Evolutionary conservation across 2,329 filamentous ascomycete genomes (phyloP), one percentile per base, ranked within the genome.

Genomic region (Chrysoporthe cubensis): DNA sequence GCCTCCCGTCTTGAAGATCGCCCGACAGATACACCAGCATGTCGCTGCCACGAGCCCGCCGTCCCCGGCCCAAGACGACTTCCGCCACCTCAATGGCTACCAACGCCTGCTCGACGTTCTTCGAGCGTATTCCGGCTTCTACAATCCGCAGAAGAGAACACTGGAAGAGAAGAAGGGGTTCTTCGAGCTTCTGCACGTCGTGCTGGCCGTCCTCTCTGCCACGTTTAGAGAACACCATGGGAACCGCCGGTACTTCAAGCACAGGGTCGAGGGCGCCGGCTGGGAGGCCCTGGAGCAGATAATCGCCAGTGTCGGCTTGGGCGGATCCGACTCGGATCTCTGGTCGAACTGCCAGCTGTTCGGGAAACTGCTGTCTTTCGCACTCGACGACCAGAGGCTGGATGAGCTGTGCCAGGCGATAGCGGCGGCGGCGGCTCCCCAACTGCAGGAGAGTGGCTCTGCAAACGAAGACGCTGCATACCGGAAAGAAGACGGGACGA

Each of bases 201-300:
- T 91, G n/a, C 82, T 96, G 50, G 88, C 88, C 43, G 87, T 96
- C 16, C 80, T 98, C 40, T 90, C 91, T 1, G 90, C 91, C 60
- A 89, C 89, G 16, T 85, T 99, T 71, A 87, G 88, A 65, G 88
- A 89, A 58, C 94, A 98, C 78, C 85, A 90, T 59, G 95, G 94
- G 26, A 99, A 98, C 79, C 87, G 90, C 74, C 88, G 92, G 73
- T 97, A 95, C 81, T 98, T 98, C 77, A 87, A 88, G 68, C 90
- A 89, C 72, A 85, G 88, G 72, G 88, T 96, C 42, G 87, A 92
- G 68, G 89, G 88, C 32, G 91, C 90, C 66, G 94, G 95, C 3
- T 97, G 93, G 90, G 85, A 89, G 71, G 87, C 89, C 8, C 78
- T 97, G 65, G 90, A 96, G 74, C 87, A 92, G 75, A 87, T 87